phyloP scores from a whole-genome alignment of 306 rosid species.

The Trichosanthes truncata region DNA sequence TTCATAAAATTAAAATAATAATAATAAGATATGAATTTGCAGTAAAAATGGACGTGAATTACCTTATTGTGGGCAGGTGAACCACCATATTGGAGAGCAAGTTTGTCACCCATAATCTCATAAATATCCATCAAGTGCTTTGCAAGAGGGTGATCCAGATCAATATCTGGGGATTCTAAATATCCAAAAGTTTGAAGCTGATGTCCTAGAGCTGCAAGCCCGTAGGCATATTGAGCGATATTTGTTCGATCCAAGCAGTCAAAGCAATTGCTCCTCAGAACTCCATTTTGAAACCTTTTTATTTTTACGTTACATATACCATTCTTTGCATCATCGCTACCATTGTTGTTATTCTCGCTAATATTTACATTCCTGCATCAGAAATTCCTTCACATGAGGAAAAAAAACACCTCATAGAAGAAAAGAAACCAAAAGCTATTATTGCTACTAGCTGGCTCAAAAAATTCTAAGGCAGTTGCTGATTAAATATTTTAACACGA shows the following conservation, averaged over 20 bases:
- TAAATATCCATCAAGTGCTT: constrained; percentile 61
- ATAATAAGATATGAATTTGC: too few relatives aligned
- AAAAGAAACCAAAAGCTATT: too few relatives aligned
- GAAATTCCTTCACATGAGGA: not conserved
- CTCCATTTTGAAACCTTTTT: constrained; percentile 54
- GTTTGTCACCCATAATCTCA: constrained; percentile 88
- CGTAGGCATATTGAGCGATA: constrained; percentile 85
- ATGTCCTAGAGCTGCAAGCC: constrained; percentile 63
- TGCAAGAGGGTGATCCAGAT: constrained; percentile 66
- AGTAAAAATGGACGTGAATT: too few relatives aligned
- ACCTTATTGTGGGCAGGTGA: constrained; percentile 99
- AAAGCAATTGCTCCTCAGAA: constrained; percentile 87
- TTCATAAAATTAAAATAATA: too few relatives aligned
- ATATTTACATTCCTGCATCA: not conserved
- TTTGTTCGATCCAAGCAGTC: constrained; percentile 98
- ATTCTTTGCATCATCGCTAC: constrained; percentile 16
- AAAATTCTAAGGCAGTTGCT: too few relatives aligned
- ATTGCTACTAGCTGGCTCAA: too few relatives aligned
- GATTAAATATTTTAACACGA: too few relatives aligned
- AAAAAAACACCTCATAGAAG: too few relatives aligned
- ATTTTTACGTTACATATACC: constrained; percentile 24
- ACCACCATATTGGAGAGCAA: constrained; percentile 89
- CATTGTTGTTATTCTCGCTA: not conserved
- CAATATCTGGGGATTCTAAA: constrained; percentile 36
- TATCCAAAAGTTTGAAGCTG: constrained; percentile 59